Percentiles rank a stretch among this genome's conserved stretches.
Evolutionary conservation across 73 alveolate genomes (phyloP).

Genomic region (Blepharisma japonicum): DNA sequence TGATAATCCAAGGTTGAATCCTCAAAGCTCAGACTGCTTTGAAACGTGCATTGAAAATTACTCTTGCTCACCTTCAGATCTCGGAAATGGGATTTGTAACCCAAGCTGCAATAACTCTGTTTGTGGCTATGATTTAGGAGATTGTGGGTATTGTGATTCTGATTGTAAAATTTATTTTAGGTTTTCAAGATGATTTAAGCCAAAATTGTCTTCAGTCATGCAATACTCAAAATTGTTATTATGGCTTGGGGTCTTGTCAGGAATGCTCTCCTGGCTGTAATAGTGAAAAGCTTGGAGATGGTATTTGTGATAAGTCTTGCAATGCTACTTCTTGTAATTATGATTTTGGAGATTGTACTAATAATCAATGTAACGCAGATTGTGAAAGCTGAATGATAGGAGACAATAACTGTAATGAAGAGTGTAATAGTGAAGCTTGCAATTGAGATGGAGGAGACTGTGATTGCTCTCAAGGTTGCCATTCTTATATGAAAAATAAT

Average conservation of each 20-base stretch:
- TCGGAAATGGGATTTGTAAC: not conserved
- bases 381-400: too few relatives aligned
- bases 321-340: not conserved
- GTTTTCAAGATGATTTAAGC: too few relatives aligned
- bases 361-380: too few relatives aligned
- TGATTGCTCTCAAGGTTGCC: too few relatives aligned
- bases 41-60: too few relatives aligned
- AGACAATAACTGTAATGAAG: too few relatives aligned
- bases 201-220: not conserved
- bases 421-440: too few relatives aligned
- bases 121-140: conserved; percentile 3
- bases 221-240: not conserved
- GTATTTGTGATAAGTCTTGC: conserved; percentile 20
- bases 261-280: not conserved
- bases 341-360: not conserved
- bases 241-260: not conserved
- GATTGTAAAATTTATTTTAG: too few relatives aligned
- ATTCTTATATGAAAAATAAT: too few relatives aligned
- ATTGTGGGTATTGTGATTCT: not conserved
- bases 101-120: not conserved
- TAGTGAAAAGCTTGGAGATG: not conserved
- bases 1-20: too few relatives aligned
- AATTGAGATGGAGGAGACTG: too few relatives aligned
- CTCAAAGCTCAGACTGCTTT: too few relatives aligned
- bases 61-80: not conserved